Evolutionary conservation across 352 stramenopile genomes (phyloP).

Genomic region (Proteromonas lacertae): DNA sequence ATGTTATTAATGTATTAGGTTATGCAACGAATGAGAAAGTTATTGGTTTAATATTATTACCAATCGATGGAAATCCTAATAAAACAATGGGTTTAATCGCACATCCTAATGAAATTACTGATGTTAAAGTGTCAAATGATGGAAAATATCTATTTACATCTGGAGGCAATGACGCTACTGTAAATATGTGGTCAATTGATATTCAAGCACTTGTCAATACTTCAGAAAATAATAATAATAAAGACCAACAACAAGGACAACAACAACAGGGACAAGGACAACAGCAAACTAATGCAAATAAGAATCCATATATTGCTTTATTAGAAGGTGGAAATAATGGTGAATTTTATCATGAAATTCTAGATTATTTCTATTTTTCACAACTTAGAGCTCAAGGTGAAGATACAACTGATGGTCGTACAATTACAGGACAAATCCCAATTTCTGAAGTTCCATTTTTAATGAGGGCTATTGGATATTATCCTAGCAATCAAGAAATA

Average conservation of each 20-base stretch:
- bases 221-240: no score
- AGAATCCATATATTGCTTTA: constrained; percentile 33
- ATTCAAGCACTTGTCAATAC: no score
- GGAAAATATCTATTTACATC: constrained; percentile 41
- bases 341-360: constrained; percentile 44
- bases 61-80: constrained; percentile 51
- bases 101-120: constrained; percentile 40
- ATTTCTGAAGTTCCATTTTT: constrained; percentile 50
- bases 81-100: constrained; percentile 40
- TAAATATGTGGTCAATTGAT: constrained; percentile 36
- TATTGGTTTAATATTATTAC: constrained; percentile 35
- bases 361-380: constrained; percentile 70
- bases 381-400: constrained; percentile 55
- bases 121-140: constrained; percentile 33
- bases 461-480: constrained; percentile 53
- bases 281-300: no score
- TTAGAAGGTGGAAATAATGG: constrained; percentile 36
- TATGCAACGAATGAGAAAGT: constrained; percentile 7
- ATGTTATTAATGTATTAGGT: not conserved
- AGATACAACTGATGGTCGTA: constrained; percentile 24
- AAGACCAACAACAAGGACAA: no score
- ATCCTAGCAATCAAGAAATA: constrained; percentile 50
- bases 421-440: constrained; percentile 23
- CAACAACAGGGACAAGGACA: constrained; percentile 3
- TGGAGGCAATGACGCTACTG: constrained; percentile 36